These are phyloP conservation scores for Neobulgaria alba DNA, from an alignment of 2,329 filamentous ascomycete species.

Conservation along the genomic window DNA sequence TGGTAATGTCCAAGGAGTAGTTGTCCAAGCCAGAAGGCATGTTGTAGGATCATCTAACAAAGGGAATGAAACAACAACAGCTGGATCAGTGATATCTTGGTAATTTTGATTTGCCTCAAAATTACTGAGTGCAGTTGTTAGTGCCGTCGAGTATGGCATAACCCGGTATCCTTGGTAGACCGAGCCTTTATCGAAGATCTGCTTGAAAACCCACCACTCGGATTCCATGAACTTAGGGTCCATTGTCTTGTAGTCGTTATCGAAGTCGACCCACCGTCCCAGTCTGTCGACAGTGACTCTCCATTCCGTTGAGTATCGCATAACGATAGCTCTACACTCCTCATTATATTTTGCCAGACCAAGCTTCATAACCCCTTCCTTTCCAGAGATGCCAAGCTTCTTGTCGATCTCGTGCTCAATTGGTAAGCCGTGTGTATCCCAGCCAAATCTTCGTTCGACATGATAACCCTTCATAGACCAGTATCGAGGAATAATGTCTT, in stretches of 20 bases:
- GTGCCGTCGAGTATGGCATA: conserved; percentile 89
- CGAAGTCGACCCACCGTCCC: conserved; percentile 95
- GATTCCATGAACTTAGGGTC: conserved; percentile 83
- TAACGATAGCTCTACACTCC: conserved; percentile 86
- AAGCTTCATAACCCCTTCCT: conserved; percentile 77
- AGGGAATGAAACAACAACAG: conserved; percentile 81
- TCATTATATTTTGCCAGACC: conserved; percentile 86
- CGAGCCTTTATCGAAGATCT: conserved; percentile 79
- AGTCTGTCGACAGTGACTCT: conserved; percentile 77
- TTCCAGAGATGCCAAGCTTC: conserved; percentile 80
- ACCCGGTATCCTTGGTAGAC: conserved; percentile 88
- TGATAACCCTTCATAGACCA: conserved; percentile 96
- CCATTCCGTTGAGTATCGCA: conserved; percentile 85
- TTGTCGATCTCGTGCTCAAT: conserved; percentile 98
- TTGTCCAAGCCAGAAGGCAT: conserved; percentile 78
- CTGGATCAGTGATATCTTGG: conserved; percentile 85
- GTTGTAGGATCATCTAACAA: conserved; percentile 69
- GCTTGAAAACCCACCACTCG: conserved; percentile 94
- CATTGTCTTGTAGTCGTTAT: conserved; percentile 84
- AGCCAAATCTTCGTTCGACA: conserved; percentile 87
- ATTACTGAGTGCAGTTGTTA: conserved; percentile 84
- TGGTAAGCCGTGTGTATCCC: conserved; percentile 91
- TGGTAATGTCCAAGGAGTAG: conserved; percentile 79
- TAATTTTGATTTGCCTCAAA: conserved; percentile 95
- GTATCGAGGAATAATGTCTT: conserved; percentile 92